These are phyloP conservation scores for Lichtheimia corymbifera DNA, from an alignment of 371 early-diverging fungal genomes.

Conservation along the genomic window DNA sequence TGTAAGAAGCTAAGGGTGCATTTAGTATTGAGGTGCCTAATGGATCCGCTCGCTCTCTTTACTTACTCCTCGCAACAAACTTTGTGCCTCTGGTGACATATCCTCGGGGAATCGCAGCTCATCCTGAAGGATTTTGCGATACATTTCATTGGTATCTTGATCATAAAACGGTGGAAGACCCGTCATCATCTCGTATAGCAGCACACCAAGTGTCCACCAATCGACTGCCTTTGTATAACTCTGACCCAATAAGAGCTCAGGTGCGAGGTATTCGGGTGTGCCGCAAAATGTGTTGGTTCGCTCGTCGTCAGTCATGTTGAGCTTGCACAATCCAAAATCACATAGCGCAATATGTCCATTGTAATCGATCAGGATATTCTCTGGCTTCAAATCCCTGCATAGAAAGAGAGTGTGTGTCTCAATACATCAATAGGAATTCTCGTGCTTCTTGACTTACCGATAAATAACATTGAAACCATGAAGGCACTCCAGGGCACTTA, in stretches of 20 bases:
- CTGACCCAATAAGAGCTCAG: slow-evolving; percentile 90
- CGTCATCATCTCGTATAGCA: slow-evolving; percentile 95
- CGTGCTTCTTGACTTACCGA: slow-evolving; percentile 43
- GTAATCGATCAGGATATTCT: slow-evolving; percentile 93
- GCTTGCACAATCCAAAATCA: slow-evolving; percentile 98
- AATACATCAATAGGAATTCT: background rate
- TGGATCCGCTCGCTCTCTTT: slow-evolving; percentile 5
- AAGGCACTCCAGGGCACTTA: slow-evolving; percentile 84
- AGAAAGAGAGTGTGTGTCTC: background rate
- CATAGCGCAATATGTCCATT: slow-evolving; percentile 96
- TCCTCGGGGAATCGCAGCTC: slow-evolving; percentile 86
- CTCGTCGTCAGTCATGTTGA: slow-evolving; percentile 90
- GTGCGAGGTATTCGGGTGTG: slow-evolving; percentile 99
- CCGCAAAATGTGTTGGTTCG: slow-evolving; percentile 98
- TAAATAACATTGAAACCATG: slow-evolving; percentile 89
- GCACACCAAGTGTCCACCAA: slow-evolving; percentile 97
- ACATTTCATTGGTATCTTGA: slow-evolving; percentile 95
- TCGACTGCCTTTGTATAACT: slow-evolving; percentile 96
- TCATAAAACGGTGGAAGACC: slow-evolving; percentile 96
- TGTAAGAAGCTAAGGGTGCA: slow-evolving; percentile 56
- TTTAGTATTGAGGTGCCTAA: too few relatives aligned
- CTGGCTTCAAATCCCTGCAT: slow-evolving; percentile 88
- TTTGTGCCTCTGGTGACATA: slow-evolving; percentile 70
- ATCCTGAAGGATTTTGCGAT: slow-evolving; percentile 87
- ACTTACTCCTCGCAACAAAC: slow-evolving; percentile 71